Conservation (phyloP, 179 eudicot species). For the Gypsophila paniculata region DNA sequence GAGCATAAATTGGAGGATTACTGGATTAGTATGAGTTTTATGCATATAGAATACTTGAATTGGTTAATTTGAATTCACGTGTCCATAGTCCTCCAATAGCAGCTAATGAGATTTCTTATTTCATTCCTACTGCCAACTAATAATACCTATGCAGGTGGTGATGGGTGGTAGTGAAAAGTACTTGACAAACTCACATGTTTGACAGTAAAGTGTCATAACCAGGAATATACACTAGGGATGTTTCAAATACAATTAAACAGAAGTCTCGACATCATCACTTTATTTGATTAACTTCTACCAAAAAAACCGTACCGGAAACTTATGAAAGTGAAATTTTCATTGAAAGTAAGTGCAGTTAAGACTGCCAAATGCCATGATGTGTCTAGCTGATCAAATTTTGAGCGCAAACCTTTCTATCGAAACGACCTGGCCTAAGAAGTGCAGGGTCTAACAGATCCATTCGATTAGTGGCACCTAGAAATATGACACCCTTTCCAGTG, state of each 20-base stretch:
- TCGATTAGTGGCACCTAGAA: slow-evolving; percentile 91
- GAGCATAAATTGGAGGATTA: neutral
- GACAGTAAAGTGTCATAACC: neutral
- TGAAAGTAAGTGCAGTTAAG: neutral
- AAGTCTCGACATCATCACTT: neutral
- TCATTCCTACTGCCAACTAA: neutral
- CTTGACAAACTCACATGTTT: neutral
- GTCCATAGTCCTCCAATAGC: neutral
- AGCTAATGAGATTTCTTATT: neutral
- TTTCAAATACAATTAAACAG: neutral
- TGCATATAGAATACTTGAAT: neutral
- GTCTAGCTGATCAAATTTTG: neutral
- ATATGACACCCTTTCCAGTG: slow-evolving; percentile 95
- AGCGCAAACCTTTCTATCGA: slow-evolving; percentile 85
- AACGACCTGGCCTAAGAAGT: slow-evolving; percentile 97
- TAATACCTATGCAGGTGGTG: neutral
- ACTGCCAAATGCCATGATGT: neutral
- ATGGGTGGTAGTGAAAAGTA: neutral
- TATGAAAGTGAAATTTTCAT: slow-evolving; percentile 5
- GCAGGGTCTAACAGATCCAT: slow-evolving; percentile 95
- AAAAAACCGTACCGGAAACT: slow-evolving; percentile 1
- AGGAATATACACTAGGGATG: neutral
- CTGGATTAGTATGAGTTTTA: neutral
- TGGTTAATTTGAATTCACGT: neutral
- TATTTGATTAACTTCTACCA: neutral